Evolutionary conservation across 2,329 filamentous ascomycete genomes (phyloP).

Genomic region (Didymella glomerata): DNA sequence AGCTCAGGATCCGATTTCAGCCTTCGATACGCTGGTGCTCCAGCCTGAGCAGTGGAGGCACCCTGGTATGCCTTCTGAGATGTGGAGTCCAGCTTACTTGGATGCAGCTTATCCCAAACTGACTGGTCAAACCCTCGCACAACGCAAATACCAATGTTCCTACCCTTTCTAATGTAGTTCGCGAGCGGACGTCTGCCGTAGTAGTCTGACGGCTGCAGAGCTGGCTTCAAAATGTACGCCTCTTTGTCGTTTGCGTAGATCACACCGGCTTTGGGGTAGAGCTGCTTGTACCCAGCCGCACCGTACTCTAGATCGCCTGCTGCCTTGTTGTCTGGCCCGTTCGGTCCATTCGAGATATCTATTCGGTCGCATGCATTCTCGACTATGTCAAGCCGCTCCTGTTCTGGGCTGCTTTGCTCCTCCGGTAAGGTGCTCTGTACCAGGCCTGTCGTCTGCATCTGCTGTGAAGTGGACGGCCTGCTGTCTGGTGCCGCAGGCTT

Average conservation of each 20-base stretch:
- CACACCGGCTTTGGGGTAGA: conserved; percentile 79
- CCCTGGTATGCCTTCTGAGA: conserved; percentile 55
- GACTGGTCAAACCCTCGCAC: conserved; percentile 85
- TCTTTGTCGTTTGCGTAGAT: conserved; percentile 81
- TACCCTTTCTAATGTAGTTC: conserved; percentile 81
- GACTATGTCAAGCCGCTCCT: conserved; percentile 54
- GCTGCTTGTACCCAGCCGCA: conserved; percentile 60
- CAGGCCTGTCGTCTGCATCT: conserved; percentile 39
- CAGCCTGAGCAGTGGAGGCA: conserved; percentile 56
- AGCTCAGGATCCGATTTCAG: conserved; percentile 62
- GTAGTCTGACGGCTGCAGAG: conserved; percentile 82
- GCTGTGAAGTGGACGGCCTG: conserved; percentile 52
- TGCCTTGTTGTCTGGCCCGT: conserved; percentile 59
- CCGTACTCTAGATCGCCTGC: conserved; percentile 54
- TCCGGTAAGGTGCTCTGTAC: conserved; percentile 47
- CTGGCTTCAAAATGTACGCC: conserved; percentile 88
- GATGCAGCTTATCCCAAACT: conserved; percentile 78
- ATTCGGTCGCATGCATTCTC: conserved; percentile 58
- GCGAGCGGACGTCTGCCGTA: conserved; percentile 82
- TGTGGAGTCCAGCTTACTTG: conserved; percentile 55
- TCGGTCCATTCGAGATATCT: conserved; percentile 57
- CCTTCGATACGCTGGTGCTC: conserved; percentile 51
- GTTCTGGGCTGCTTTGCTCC: conserved; percentile 53
- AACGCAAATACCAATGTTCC: conserved; percentile 85
- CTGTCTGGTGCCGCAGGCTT: conserved; percentile 63